These are phyloP conservation scores for Fusarium austroafricanum DNA, from an alignment of 2,329 filamentous ascomycete genomes.

Conservation along the genomic window DNA sequence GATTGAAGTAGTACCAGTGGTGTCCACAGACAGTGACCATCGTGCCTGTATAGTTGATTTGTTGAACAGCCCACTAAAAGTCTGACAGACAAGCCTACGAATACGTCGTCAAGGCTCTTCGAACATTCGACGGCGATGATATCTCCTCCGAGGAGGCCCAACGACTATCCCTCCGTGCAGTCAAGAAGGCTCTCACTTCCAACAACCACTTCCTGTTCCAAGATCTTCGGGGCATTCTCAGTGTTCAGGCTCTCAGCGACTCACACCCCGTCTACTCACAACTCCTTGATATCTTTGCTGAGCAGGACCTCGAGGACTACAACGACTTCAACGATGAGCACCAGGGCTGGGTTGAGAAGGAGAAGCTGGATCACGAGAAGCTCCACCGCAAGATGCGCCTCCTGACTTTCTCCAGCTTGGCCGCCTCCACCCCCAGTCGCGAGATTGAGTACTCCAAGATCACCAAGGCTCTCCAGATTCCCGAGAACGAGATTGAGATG, in stretches of 20 bases:
- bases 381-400: conserved; percentile 97
- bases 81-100: conserved; percentile 69
- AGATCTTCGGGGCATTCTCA: conserved; percentile 83
- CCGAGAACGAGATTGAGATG: conserved; percentile 88
- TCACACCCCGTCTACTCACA: conserved; percentile 88
- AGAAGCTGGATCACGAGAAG: conserved; percentile 76
- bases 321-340: conserved; percentile 95
- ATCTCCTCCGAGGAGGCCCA: conserved; percentile 70
- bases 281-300: conserved; percentile 93
- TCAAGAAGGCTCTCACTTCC: conserved; percentile 65
- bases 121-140: conserved; percentile 69
- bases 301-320: conserved; percentile 94
- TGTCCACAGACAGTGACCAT: neutral
- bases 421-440: conserved; percentile 83
- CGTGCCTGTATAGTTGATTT: neutral
- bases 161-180: conserved; percentile 67
- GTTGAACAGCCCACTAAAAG: conserved; percentile 31
- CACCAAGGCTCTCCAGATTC: conserved; percentile 84
- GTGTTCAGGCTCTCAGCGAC: conserved; percentile 86
- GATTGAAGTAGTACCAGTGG: neutral
- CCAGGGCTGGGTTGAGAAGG: conserved; percentile 82
- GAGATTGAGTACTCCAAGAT: conserved; percentile 91
- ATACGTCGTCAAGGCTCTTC: conserved; percentile 72
- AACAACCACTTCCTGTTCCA: conserved; percentile 75
- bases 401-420: conserved; percentile 89